Conservation (phyloP, 163 green algal genomes). For the Chlamydomonas reinhardtii region DNA sequence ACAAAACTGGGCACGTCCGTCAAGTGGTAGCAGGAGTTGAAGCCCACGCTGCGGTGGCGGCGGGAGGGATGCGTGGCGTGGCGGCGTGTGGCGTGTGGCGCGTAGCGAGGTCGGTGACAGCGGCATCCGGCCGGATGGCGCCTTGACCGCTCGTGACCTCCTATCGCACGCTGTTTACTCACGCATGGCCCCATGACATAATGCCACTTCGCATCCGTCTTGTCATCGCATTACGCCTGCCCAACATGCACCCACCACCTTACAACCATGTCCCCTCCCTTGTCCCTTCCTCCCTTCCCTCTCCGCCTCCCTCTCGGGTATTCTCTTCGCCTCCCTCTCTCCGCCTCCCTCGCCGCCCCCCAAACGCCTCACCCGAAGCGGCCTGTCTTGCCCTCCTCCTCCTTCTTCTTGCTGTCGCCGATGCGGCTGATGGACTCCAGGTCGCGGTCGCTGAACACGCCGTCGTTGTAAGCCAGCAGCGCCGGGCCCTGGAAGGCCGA, state of each 20-base stretch:
- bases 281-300: background rate
- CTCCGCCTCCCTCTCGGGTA: background rate
- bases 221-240: no score
- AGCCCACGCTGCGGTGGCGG: conserved; percentile 70
- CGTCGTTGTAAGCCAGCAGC: conserved; percentile 83
- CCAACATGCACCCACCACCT: no score
- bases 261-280: no score
- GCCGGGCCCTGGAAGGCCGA: conserved; percentile 69
- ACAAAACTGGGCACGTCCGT: conserved; percentile 86
- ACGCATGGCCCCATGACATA: no score
- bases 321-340: no score
- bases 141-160: no score
- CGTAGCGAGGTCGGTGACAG: no score
- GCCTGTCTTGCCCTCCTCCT: conserved; percentile 82
- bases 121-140: no score
- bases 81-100: no score
- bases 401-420: conserved; percentile 79
- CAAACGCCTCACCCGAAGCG: conserved; percentile 66
- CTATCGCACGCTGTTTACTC: no score
- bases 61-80: background rate
- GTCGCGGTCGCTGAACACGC: conserved; percentile 78
- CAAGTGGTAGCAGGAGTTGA: conserved; percentile 86
- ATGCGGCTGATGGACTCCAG: conserved; percentile 83
- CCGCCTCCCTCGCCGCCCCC: background rate
- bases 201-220: no score